phyloP scores from a whole-genome alignment of 805 yeast genomes.

The Metschnikowia lochheadii region DNA sequence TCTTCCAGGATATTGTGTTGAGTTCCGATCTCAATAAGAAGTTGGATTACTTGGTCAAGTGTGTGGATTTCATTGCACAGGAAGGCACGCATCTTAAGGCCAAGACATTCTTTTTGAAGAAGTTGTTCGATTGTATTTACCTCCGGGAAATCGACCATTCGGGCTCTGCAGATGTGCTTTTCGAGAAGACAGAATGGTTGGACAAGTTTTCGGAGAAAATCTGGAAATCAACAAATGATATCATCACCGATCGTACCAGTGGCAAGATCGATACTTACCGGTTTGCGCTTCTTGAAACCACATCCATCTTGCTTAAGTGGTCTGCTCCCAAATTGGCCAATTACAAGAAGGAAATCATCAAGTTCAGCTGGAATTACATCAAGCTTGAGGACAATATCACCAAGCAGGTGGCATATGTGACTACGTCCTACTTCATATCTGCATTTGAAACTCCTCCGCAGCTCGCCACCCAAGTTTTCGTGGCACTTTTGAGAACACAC shows the following conservation, averaged over 20 bases:
- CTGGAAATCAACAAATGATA: slow-evolving; percentile 66
- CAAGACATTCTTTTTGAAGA: slow-evolving; percentile 51
- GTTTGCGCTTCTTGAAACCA: slow-evolving; percentile 73
- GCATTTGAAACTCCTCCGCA: slow-evolving; percentile 86
- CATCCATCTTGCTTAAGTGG: slow-evolving; percentile 69
- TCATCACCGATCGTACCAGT: slow-evolving; percentile 49
- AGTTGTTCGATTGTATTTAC: slow-evolving; percentile 62
- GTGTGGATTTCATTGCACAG: slow-evolving; percentile 44
- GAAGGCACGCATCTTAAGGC: slow-evolving; percentile 47
- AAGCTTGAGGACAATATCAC: slow-evolving; percentile 83
- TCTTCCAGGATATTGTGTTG: slow-evolving; percentile 53
- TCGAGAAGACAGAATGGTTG: slow-evolving; percentile 58
- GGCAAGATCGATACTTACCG: slow-evolving; percentile 73
- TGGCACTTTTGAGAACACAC: slow-evolving; percentile 79
- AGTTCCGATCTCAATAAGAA: slow-evolving; percentile 45
- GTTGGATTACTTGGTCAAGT: slow-evolving; percentile 46
- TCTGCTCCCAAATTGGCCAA: slow-evolving; percentile 58
- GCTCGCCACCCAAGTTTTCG: slow-evolving; percentile 87
- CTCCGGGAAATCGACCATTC: slow-evolving; percentile 53
- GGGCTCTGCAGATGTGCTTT: slow-evolving; percentile 46
- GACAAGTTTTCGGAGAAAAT: slow-evolving; percentile 55
- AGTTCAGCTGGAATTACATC: slow-evolving; percentile 91
- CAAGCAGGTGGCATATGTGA: slow-evolving; percentile 89
- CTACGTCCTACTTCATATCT: slow-evolving; percentile 80
- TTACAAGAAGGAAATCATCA: slow-evolving; percentile 77